Conservation (phyloP, 2,329 filamentous ascomycete species). For the Beauveria australis region DNA sequence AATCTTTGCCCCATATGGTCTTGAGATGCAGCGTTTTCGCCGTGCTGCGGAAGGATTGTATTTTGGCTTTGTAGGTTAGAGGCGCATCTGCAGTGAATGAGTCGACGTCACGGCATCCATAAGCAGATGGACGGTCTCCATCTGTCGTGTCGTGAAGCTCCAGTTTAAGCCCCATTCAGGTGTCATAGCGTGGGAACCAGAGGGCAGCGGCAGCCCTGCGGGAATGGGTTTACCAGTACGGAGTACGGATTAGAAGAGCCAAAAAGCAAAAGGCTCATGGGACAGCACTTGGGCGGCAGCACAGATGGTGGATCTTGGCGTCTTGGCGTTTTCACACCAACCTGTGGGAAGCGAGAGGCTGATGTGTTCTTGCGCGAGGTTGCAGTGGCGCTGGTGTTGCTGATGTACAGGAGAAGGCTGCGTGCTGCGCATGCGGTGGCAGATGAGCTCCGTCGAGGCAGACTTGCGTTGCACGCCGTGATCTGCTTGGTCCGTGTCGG, state of each 20-base stretch:
- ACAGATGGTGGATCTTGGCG: constrained; percentile 1
- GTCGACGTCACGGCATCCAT: constrained; percentile 10
- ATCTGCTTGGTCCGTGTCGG: not conserved
- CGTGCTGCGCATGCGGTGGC: not conserved
- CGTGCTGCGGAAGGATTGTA: not conserved
- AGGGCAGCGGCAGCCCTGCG: not conserved
- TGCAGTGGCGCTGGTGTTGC: not conserved
- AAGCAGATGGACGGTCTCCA: not conserved
- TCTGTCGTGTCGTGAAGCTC: constrained; percentile 7
- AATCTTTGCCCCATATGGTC: not conserved
- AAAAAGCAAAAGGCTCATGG: not conserved
- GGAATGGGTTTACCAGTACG: not conserved
- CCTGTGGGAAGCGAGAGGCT: not conserved
- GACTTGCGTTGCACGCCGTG: not conserved
- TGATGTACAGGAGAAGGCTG: not conserved
- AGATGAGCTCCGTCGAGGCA: not conserved
- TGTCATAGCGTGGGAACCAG: constrained; percentile 10
- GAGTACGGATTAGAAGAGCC: too few species aligned
- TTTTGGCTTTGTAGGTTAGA: not conserved
- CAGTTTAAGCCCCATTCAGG: constrained; percentile 7
- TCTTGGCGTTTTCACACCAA: constrained; percentile 5
- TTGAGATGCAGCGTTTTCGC: not conserved
- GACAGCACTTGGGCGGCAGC: not conserved
- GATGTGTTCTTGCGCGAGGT: not conserved
- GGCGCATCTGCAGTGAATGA: not conserved